phyloP scores from a whole-genome alignment of 257 asterid species.

The Lithospermum erythrorhizon region DNA sequence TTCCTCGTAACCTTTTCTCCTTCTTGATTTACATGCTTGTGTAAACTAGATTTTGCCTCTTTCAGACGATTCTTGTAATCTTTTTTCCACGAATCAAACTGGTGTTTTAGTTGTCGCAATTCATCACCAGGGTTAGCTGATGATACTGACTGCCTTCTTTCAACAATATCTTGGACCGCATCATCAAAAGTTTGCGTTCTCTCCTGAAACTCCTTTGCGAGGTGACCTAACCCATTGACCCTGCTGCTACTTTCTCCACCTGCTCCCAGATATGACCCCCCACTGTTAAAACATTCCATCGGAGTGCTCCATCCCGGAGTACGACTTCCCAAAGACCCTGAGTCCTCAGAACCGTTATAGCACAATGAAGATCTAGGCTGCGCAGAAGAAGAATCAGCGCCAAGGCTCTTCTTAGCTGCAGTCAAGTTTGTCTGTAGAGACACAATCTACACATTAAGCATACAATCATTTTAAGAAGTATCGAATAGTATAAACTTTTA shows the following conservation, averaged over 20 bases:
- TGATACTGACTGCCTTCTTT: conserved; percentile 16
- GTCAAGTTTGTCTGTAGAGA: conserved; percentile 38
- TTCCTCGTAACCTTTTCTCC: conserved; percentile 19
- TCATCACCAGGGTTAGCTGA: conserved; percentile 27
- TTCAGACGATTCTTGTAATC: conserved; percentile 39
- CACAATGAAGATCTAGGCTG: conserved; percentile 31
- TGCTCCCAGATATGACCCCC: conserved; percentile 13
- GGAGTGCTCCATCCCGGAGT: conserved; percentile 59
- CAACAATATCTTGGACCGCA: conserved; percentile 27
- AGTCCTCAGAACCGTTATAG: conserved; percentile 48
- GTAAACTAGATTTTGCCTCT: conserved; percentile 37
- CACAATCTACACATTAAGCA: neutral
- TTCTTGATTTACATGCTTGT: conserved; percentile 24
- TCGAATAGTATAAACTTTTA: too few relatives aligned
- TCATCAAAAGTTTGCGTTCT: conserved; percentile 31
- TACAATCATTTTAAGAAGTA: neutral
- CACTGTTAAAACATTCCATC: conserved; percentile 19
- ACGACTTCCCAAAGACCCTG: conserved; percentile 35
- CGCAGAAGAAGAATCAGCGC: conserved; percentile 19
- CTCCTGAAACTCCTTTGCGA: conserved; percentile 39
- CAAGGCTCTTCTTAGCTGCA: conserved; percentile 40
- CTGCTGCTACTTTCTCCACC: conserved; percentile 22
- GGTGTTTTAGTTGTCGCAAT: conserved; percentile 29
- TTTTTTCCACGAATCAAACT: conserved; percentile 46
- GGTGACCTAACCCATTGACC: conserved; percentile 14